Percentiles rank a stretch among this genome's conserved stretches.
Evolutionary conservation across 73 alveolate species (phyloP).

Genomic region (Paramecium sexaurelia): DNA sequence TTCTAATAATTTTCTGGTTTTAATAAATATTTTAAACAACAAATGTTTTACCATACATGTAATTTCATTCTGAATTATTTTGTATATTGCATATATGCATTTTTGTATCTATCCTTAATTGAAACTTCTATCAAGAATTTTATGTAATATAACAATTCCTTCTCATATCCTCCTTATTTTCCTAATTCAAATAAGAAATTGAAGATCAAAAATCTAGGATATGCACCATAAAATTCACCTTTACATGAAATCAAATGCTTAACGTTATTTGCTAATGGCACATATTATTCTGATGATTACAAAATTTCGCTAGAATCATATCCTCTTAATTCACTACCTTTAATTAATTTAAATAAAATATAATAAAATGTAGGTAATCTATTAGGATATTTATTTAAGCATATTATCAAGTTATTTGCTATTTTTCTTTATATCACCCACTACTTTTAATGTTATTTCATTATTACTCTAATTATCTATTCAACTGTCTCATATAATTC

Average conservation of each 20-base stretch:
- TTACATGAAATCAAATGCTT: constrained; percentile 20
- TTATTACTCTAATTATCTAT: neutral
- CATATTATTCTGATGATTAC: constrained; percentile 17
- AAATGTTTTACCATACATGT: constrained; percentile 30
- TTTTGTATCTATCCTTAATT: neutral
- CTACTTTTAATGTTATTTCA: constrained; percentile 37
- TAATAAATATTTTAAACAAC: constrained; percentile 21
- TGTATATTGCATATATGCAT: constrained; percentile 62
- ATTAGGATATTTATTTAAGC: constrained; percentile 38
- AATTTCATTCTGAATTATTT: constrained; percentile 40
- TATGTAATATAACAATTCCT: neutral
- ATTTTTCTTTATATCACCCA: constrained; percentile 63
- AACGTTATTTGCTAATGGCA: constrained; percentile 63
- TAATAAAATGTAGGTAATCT: constrained; percentile 11
- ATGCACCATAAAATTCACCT: constrained; percentile 66
- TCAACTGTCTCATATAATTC: constrained; percentile 16
- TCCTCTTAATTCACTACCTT: constrained; percentile 63
- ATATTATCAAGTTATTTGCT: constrained; percentile 30
- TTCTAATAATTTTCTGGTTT: neutral
- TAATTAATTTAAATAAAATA: constrained; percentile 38
- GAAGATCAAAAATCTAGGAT: constrained; percentile 59
- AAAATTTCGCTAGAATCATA: constrained; percentile 54
- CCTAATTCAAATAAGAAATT: constrained; percentile 30
- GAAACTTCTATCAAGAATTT: neutral
- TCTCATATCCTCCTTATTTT: neutral